These are phyloP conservation scores for Allodekkera sacchari DNA, from an alignment of 805 yeast species.

Conservation along the genomic window DNA sequence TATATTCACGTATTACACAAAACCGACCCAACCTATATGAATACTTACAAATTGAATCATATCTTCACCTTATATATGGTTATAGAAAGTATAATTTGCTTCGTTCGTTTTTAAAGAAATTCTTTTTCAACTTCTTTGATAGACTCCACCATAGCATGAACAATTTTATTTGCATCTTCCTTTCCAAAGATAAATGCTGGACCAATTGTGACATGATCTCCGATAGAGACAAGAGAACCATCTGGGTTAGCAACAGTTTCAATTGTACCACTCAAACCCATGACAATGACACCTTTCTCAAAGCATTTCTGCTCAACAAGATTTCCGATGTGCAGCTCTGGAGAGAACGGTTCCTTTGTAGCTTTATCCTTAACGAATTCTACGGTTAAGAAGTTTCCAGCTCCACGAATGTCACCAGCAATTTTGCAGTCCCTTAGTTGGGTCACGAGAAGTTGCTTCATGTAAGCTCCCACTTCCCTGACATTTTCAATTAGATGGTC, in stretches of 20 bases:
- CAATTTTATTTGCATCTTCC: slow-evolving; percentile 34
- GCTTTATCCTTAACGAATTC: slow-evolving; percentile 47
- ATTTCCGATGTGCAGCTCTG: slow-evolving; percentile 29
- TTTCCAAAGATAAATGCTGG: slow-evolving; percentile 37
- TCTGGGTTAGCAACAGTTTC: slow-evolving; percentile 17
- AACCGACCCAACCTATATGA: too few relatives aligned
- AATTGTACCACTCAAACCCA: slow-evolving; percentile 39
- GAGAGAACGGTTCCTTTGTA: slow-evolving; percentile 41
- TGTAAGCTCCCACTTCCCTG: slow-evolving; percentile 32
- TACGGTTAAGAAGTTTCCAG: slow-evolving; percentile 52
- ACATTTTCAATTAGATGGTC: slow-evolving; percentile 31
- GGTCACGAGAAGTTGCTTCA: slow-evolving; percentile 30
- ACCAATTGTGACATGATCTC: slow-evolving; percentile 41
- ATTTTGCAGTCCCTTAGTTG: slow-evolving; percentile 28
- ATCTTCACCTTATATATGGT: not conserved
- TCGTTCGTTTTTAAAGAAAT: slow-evolving; percentile 8
- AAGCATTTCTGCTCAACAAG: slow-evolving; percentile 26
- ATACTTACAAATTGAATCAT: too few relatives aligned
- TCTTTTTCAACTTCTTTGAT: slow-evolving; percentile 29
- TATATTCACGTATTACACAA: too few relatives aligned
- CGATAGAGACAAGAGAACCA: slow-evolving; percentile 21
- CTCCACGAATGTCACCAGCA: slow-evolving; percentile 56
- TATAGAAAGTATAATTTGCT: not conserved
- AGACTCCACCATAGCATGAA: slow-evolving; percentile 30
- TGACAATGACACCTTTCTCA: slow-evolving; percentile 37